A percentile compares a stretch with the other conserved stretches of the same genome.
phyloP scores from a whole-genome alignment of 345 rosid genomes.

The Eucalyptus fibrosa region DNA sequence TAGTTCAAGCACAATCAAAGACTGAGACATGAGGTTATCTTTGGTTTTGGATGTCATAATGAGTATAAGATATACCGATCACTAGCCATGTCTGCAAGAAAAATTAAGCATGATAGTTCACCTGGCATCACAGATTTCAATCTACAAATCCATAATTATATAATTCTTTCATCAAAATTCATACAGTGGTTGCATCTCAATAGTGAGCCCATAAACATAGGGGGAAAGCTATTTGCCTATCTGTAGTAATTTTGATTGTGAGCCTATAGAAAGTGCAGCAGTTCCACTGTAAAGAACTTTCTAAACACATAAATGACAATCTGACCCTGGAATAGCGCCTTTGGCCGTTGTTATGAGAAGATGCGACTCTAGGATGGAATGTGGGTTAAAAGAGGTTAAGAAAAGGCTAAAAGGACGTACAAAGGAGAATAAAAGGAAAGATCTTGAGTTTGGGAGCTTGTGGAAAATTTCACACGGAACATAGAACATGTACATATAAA shows the following conservation, averaged over 20 bases:
- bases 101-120: neutral
- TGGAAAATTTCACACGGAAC: neutral
- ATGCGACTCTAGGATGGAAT: neutral
- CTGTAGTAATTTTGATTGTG: neutral
- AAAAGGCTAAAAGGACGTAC: neutral
- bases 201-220: neutral
- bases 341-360: neutral
- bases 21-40: neutral
- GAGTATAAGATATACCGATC: neutral
- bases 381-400: neutral
- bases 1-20: neutral
- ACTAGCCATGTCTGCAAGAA: neutral
- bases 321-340: neutral
- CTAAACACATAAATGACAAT: neutral
- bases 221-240: neutral
- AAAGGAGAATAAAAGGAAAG: neutral
- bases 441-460: neutral
- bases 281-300: neutral
- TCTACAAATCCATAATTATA: neutral
- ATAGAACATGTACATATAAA: neutral
- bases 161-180: neutral
- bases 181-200: neutral
- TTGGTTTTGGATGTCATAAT: neutral
- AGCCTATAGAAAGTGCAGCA: neutral
- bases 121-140: neutral